These are phyloP conservation scores for Elsinoe arachidis DNA, from an alignment of 2,329 filamentous ascomycete genomes.

Conservation along the genomic window DNA sequence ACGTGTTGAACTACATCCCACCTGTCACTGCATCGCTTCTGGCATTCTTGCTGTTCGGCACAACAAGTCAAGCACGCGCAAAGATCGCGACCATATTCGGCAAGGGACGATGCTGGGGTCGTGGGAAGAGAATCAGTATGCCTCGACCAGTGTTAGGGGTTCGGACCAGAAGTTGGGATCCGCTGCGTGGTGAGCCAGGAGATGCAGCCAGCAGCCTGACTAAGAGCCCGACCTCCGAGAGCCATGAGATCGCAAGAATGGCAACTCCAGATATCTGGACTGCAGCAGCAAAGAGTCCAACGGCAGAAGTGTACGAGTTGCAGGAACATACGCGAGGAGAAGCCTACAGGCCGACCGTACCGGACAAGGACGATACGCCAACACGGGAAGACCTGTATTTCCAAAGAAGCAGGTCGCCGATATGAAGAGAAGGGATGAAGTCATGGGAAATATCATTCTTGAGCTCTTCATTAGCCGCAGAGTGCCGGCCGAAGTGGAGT, in stretches of 20 bases:
- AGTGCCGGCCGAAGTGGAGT: background rate
- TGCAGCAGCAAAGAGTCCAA: background rate
- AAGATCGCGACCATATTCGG: constrained; percentile 13
- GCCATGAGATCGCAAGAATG: background rate
- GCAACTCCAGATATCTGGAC: background rate
- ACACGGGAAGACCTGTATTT: background rate
- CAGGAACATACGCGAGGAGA: background rate
- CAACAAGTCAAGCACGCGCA: constrained; percentile 15
- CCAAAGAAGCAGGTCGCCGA: background rate
- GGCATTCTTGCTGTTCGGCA: constrained; percentile 19
- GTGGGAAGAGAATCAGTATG: background rate
- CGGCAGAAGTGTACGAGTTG: background rate
- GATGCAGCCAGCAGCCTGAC: background rate
- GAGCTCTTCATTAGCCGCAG: background rate
- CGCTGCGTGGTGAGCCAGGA: background rate
- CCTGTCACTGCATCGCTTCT: constrained; percentile 14
- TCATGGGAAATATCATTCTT: background rate
- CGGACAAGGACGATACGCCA: background rate
- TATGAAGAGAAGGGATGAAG: background rate
- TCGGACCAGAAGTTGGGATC: background rate
- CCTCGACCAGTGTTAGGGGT: background rate
- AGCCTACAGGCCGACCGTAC: background rate
- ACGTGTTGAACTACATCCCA: constrained; percentile 17
- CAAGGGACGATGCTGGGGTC: background rate
- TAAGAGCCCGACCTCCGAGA: background rate